phyloP scores from a whole-genome alignment of 495 filamentous ascomycete genomes.

The Penicillium chermesinum region DNA sequence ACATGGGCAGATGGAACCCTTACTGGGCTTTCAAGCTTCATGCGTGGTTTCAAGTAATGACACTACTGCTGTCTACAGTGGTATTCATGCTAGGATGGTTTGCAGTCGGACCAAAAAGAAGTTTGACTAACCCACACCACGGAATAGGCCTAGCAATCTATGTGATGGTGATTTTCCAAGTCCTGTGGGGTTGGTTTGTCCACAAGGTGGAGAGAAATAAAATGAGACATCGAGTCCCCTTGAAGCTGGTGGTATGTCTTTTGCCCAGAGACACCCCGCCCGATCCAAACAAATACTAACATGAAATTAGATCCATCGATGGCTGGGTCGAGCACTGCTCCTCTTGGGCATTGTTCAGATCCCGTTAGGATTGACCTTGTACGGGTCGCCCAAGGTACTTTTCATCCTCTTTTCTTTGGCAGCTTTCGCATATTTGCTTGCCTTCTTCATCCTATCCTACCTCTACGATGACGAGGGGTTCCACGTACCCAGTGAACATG shows the following conservation, averaged over 20 bases:
- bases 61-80: constrained; percentile 34
- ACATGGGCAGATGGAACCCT: constrained; percentile 57
- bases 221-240: constrained; percentile 50
- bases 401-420: constrained; percentile 83
- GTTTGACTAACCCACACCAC: constrained; percentile 89
- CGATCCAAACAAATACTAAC: neutral
- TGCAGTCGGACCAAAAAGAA: constrained; percentile 48
- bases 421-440: constrained; percentile 58
- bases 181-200: constrained; percentile 69
- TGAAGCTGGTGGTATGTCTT: constrained; percentile 64
- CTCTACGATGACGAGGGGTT: constrained; percentile 48
- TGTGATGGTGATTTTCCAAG: constrained; percentile 74
- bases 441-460: constrained; percentile 72
- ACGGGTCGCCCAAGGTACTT: constrained; percentile 76
- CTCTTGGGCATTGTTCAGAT: constrained; percentile 83
- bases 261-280: neutral
- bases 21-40: constrained; percentile 70
- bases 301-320: constrained; percentile 80
- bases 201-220: constrained; percentile 58
- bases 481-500: constrained; percentile 44
- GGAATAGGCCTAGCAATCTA: constrained; percentile 91
- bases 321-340: constrained; percentile 71
- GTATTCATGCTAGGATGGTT: constrained; percentile 30
- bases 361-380: constrained; percentile 83
- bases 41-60: constrained; percentile 81